Percentiles rank a stretch among this genome's conserved stretches.
Conservation (phyloP, 768 basidiomycete genomes). For the Hygrocybe punicea region DNA sequence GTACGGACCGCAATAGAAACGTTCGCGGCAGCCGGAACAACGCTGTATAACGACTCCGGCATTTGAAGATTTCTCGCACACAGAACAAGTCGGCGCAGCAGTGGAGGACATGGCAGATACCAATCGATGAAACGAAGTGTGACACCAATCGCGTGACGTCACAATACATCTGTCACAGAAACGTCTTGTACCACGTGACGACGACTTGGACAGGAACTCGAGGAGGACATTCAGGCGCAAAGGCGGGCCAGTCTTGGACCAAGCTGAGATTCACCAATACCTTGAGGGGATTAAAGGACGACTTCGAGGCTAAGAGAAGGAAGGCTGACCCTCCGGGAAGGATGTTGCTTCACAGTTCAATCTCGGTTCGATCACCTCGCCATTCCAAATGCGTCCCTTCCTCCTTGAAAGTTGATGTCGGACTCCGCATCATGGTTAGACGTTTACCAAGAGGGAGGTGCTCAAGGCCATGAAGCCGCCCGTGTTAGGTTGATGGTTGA, state of each 20-base stretch:
- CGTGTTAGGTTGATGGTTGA: conserved; percentile 1
- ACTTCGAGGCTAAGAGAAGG: not conserved
- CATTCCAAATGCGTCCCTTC: not conserved
- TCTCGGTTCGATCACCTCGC: not conserved
- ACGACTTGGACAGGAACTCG: not conserved
- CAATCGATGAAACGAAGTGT: too few species aligned
- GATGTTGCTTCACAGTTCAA: not conserved
- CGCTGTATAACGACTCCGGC: too few species aligned
- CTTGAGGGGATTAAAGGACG: not conserved
- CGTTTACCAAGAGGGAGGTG: not conserved
- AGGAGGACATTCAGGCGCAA: not conserved
- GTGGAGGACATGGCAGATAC: too few species aligned
- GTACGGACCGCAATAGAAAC: too few species aligned
- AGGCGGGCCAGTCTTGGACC: not conserved
- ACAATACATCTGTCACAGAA: too few species aligned
- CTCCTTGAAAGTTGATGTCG: not conserved
- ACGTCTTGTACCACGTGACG: too few species aligned
- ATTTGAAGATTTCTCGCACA: too few species aligned
- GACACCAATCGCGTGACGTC: too few species aligned
- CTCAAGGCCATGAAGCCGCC: not conserved
- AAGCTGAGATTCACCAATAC: not conserved
- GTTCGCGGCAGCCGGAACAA: too few species aligned
- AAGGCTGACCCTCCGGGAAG: not conserved
- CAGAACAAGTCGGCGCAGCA: too few species aligned
- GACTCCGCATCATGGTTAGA: not conserved